Conservation (phyloP, 148 eudicot species). For the Rhododendron ovatum region DNA sequence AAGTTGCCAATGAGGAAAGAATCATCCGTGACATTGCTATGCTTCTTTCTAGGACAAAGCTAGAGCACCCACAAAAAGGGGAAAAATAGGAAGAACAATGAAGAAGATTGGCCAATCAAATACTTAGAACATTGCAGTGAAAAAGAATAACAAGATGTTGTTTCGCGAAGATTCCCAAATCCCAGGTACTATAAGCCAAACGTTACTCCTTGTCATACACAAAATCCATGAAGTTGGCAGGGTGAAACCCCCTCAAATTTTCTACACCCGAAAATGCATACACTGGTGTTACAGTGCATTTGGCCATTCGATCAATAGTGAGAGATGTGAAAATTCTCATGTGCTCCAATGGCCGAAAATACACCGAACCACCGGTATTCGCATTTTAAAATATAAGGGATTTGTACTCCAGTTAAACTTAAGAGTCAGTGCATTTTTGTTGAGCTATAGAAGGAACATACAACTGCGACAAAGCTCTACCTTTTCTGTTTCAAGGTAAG, state of each 20-base stretch:
- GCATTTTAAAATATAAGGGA: neutral
- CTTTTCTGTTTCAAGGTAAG: neutral
- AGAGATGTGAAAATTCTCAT: neutral
- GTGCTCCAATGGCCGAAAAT: neutral
- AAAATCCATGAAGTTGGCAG: neutral
- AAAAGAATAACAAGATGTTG: neutral
- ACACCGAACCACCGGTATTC: neutral
- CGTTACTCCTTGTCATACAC: neutral
- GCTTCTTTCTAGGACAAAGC: neutral
- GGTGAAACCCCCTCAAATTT: neutral
- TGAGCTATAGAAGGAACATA: neutral
- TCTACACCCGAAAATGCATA: neutral
- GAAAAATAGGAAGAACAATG: neutral
- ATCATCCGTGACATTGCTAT: neutral
- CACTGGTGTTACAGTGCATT: neutral
- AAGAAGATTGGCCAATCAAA: neutral
- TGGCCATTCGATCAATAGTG: neutral
- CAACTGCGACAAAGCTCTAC: neutral
- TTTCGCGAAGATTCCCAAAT: neutral
- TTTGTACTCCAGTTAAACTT: neutral
- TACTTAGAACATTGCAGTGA: neutral
- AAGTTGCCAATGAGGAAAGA: neutral
- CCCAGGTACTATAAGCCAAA: neutral
- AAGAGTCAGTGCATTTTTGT: neutral
- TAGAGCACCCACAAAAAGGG: neutral